Base-by-base conservation (phyloP, 768 basidiomycete species). In the Lyophyllum atratum region DNA sequence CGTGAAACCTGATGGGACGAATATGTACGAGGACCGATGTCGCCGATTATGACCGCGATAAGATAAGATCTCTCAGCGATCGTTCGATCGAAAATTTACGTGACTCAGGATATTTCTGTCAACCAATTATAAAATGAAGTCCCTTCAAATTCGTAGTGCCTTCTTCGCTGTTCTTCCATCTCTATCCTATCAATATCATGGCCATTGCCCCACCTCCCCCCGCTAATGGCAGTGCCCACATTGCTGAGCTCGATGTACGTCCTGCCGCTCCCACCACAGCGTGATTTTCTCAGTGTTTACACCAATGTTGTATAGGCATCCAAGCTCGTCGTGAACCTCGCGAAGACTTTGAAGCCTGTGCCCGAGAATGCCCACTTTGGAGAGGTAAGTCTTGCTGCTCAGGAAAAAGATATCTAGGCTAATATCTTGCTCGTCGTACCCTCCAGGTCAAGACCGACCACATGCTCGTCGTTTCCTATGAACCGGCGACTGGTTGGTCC, bases 391-490 rank as follows among this genome's bases (percentile, higher is more conserved):
- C 15, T 34, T 11, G 1, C 9, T 19, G 19, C 31, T 3, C 17
- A 22, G 21, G n/a, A 12, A 21, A 24, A 37, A 21, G 22, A 11
- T 22, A 37, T 10, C 26, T 5, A 37, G 14, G 15, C 40, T 6
- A 19, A 28, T 37, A 49, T 6, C 22, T 51, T 62, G 43, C 59
- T 40, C 11, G 15, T 49, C 14, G 51, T 24, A 12, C n/a, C 19
- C 25, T 34, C 28, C 59, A 87, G 85, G 72, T 74, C n/a, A 79
- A 82, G 67, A 85, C 84, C 4, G 90, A 94, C 72, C 90, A 94
- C 69, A 93, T 93, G 90, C 79, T 90, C 28, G 70, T 86, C 33
- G 74, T 80, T 22, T 76, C 79, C n/a, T 90, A 84, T 72, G 77
- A 86, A 48, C 85, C 87, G 0, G 60, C 68, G 17, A 76, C 70